These are phyloP conservation scores for Botrytis deweyae DNA, from an alignment of 2,329 filamentous ascomycete genomes.

Conservation along the genomic window DNA sequence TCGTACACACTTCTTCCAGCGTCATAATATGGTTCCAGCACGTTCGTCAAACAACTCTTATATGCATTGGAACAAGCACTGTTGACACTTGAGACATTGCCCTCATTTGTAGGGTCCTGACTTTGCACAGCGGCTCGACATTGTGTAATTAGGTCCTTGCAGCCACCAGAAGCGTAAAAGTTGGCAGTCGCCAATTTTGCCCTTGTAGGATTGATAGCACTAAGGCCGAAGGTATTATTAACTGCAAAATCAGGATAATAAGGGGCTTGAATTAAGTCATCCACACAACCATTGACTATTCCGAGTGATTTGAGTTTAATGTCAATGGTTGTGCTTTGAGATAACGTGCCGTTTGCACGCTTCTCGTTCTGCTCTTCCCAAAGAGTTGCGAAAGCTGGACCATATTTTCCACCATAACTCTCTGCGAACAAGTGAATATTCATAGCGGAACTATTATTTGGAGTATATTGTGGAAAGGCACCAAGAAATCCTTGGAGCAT, in stretches of 20 bases:
- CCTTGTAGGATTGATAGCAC: slow-evolving; percentile 53
- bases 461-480: slow-evolving; percentile 56
- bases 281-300: slow-evolving; percentile 70
- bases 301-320: slow-evolving; percentile 63
- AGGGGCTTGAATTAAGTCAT: slow-evolving; percentile 59
- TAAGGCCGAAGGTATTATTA: slow-evolving; percentile 65
- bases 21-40: slow-evolving; percentile 40
- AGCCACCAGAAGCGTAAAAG: slow-evolving; percentile 51
- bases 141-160: slow-evolving; percentile 50
- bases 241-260: slow-evolving; percentile 57
- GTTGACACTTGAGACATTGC: slow-evolving; percentile 42
- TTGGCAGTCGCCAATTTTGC: slow-evolving; percentile 48
- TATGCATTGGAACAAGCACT: slow-evolving; percentile 40
- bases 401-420: slow-evolving; percentile 70
- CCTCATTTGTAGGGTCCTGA: slow-evolving; percentile 45
- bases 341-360: slow-evolving; percentile 50
- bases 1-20: slow-evolving; percentile 41
- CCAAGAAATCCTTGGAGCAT: slow-evolving; percentile 59
- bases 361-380: slow-evolving; percentile 62
- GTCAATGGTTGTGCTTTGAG: slow-evolving; percentile 53
- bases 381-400: slow-evolving; percentile 59
- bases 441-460: slow-evolving; percentile 51
- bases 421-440: slow-evolving; percentile 67
- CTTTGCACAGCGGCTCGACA: slow-evolving; percentile 49
- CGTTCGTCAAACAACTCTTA: slow-evolving; percentile 38